Conservation (phyloP, 139 green algal species). For the Chlorella sorokiniana region DNA sequence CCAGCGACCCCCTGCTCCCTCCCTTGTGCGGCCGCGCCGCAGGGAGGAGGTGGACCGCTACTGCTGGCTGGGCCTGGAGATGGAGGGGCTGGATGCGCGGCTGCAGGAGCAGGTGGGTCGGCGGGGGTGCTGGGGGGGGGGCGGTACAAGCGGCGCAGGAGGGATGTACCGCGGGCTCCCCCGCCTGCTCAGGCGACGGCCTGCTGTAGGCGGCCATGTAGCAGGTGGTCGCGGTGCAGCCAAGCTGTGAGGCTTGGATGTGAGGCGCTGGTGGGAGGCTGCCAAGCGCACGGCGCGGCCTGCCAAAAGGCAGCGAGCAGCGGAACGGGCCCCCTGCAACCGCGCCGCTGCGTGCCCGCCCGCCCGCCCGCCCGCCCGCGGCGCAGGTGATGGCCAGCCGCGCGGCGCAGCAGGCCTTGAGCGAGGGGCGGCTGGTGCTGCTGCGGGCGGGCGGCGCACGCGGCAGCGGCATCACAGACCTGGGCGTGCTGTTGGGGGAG, state of each 20-base stretch:
- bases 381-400: constrained; percentile 61
- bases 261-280: neutral
- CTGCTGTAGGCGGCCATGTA: too few species aligned
- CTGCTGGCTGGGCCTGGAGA: constrained; percentile 36
- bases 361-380: neutral
- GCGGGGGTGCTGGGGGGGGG: too few species aligned
- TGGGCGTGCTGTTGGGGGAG: constrained; percentile 60
- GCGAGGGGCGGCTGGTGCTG: constrained; percentile 64
- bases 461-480: constrained; percentile 63
- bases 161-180: too few species aligned
- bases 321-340: too few species aligned
- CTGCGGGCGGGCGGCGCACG: constrained; percentile 38
- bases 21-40: neutral
- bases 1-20: neutral
- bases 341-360: neutral
- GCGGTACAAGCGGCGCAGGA: too few species aligned
- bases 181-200: too few species aligned
- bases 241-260: neutral
- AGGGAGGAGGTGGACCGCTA: constrained; percentile 63
- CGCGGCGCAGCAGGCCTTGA: constrained; percentile 57
- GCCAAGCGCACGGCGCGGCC: too few species aligned
- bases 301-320: too few species aligned
- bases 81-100: constrained; percentile 52
- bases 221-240: too few species aligned
- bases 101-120: constrained; percentile 50